Evolutionary conservation across 2,329 filamentous ascomycete species (phyloP), one percentile per base, ranked within the genome.

Genomic region (Akanthomyces uredinophilus): DNA sequence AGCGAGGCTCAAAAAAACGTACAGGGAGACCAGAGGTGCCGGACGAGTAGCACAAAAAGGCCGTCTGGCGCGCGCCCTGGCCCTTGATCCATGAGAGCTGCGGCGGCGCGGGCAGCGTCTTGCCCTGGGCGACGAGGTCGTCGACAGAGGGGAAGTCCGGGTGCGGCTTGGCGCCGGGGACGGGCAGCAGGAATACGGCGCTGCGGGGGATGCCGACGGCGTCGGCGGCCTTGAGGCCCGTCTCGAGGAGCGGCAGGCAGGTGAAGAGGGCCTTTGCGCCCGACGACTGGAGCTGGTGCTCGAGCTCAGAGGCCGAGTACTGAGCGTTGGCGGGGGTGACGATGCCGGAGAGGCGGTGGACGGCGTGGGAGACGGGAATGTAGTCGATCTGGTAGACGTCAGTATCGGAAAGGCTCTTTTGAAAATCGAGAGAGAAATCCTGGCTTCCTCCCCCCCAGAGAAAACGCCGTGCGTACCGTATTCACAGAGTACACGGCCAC

Each of bases 11-110:
- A 59, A 43, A 13, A 37, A 41, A 10, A 52, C 80, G 69, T 78
- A 89, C 87, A 18, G 90, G 90, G 43, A 93, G 75, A 3, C 90
- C 90, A 13, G 89, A 92, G 1, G 90, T 94, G 22, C 90, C 90
- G 71, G 87, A 91, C 0, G 88, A 92, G 72, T 91, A 93, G 75
- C 89, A 92, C 50, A 96, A 79, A 70, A 90, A 94, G 0, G 91
- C 88, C 6, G 86, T 86, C 68, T 88, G 87, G 60, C 84, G 83
- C 41, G 83, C 82, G 3, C 87, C 88, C 67, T 90, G 85, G 0
- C 89, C 88, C 63, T 81, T 80, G 47, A 75, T 69, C 87, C 87
- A 90, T 37, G 78, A 79, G 69, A 89, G 71, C 5, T 79, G 75
- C 63, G 84, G 79, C 24, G 89, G 71, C 20, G 78, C 73, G 3